These are phyloP conservation scores for Dalbergia oliveri DNA, from an alignment of 306 rosid genomes.

Conservation along the genomic window DNA sequence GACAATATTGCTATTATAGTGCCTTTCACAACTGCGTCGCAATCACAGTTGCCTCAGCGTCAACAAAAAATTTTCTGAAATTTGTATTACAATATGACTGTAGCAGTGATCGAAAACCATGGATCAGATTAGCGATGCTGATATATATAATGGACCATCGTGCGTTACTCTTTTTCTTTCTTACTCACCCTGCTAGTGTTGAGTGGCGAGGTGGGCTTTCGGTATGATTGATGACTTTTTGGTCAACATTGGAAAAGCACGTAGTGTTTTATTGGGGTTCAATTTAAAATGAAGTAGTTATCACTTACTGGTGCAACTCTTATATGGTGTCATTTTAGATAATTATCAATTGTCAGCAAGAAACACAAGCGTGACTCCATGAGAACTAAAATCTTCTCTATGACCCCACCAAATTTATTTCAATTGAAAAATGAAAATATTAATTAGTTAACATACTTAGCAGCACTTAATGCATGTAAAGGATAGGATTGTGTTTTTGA, in stretches of 20 bases:
- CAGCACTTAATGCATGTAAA: neutral
- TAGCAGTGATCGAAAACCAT: no score
- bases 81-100: no score
- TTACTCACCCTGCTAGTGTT: neutral
- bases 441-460: neutral
- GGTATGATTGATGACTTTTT: slow-evolving; percentile 52
- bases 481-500: slow-evolving; percentile 35
- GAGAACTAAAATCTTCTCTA: slow-evolving; percentile 5
- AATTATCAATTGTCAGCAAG: slow-evolving; percentile 36
- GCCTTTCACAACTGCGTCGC: no score
- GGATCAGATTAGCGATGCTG: neutral
- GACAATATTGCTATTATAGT: no score
- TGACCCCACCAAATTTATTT: slow-evolving; percentile 39
- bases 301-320: slow-evolving; percentile 47
- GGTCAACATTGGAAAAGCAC: slow-evolving; percentile 51
- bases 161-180: neutral
- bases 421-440: neutral
- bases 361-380: slow-evolving; percentile 41
- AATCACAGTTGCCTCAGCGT: no score
- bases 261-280: slow-evolving; percentile 19
- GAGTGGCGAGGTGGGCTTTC: slow-evolving; percentile 37
- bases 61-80: no score
- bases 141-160: slow-evolving; percentile 30
- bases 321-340: neutral
- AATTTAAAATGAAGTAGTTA: slow-evolving; percentile 41